These are phyloP conservation scores for Dryadomyces quercus-mongolicae DNA, from an alignment of 2,329 filamentous ascomycete species.

Conservation along the genomic window DNA sequence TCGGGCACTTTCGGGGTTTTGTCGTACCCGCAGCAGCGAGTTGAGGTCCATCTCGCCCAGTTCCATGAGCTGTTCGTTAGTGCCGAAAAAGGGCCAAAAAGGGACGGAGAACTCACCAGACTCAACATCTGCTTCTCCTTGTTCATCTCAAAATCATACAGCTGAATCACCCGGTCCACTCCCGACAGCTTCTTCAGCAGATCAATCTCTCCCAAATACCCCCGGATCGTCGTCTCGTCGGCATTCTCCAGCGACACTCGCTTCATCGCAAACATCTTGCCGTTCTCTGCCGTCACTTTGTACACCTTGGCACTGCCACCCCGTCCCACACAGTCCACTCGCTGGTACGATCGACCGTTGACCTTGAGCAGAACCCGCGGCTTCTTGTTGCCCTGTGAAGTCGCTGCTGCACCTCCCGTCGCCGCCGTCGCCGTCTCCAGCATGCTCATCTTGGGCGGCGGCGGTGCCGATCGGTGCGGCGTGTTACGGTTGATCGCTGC, in stretches of 20 bases:
- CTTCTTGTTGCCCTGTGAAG: constrained; percentile 54
- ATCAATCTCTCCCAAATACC: constrained; percentile 93
- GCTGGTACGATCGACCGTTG: constrained; percentile 83
- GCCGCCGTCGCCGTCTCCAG: constrained; percentile 81
- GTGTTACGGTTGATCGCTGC: constrained; percentile 50
- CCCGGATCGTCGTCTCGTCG: constrained; percentile 70
- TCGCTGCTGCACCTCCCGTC: constrained; percentile 66
- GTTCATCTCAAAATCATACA: constrained; percentile 91
- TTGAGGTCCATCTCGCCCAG: constrained; percentile 91
- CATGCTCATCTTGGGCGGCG: constrained; percentile 91
- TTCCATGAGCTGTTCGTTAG: constrained; percentile 66
- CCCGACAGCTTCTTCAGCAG: constrained; percentile 69
- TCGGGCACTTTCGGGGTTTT: constrained; percentile 58
- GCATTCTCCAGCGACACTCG: constrained; percentile 82
- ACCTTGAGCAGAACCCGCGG: constrained; percentile 75
- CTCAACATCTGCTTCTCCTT: constrained; percentile 80
- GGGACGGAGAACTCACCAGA: constrained; percentile 45
- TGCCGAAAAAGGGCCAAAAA: neutral
- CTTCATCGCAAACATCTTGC: constrained; percentile 89
- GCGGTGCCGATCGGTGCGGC: constrained; percentile 64
- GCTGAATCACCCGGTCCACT: constrained; percentile 78
- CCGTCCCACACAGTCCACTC: constrained; percentile 80
- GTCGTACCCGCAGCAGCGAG: constrained; percentile 62
- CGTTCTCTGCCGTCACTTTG: constrained; percentile 92
- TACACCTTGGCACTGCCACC: constrained; percentile 93